Evolutionary conservation across 768 basidiomycete genomes (phyloP).

Genomic region (Gymnopilus dilepis): DNA sequence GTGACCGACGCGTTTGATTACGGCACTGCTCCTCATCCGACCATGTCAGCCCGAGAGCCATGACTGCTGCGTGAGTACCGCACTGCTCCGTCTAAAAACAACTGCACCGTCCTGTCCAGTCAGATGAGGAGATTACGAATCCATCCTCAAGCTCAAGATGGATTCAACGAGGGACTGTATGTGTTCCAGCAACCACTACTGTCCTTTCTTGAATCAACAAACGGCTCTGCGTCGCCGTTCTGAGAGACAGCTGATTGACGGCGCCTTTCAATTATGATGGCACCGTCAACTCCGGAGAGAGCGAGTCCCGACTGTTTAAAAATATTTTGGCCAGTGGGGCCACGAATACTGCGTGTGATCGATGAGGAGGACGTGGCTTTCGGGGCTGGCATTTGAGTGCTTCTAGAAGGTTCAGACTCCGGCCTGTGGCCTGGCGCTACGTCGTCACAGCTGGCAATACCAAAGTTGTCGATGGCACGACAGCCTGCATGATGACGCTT

Average conservation of each 20-base stretch:
- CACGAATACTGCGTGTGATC: slow-evolving; percentile 2
- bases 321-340: slow-evolving; percentile 7
- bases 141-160: too few relatives aligned
- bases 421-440: not conserved
- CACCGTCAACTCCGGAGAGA: not conserved
- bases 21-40: not conserved
- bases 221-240: not conserved
- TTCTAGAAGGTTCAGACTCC: not conserved
- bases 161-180: too few relatives aligned
- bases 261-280: not conserved
- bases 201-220: not conserved
- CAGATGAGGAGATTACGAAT: not conserved
- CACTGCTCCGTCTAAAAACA: not conserved
- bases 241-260: not conserved
- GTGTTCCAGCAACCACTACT: too few relatives aligned
- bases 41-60: not conserved
- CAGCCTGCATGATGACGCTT: not conserved
- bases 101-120: not conserved
- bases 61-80: not conserved
- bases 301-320: not conserved
- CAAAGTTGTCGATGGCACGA: not conserved
- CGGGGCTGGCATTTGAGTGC: not conserved
- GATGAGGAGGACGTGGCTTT: not conserved
- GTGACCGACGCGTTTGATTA: slow-evolving; percentile 6
- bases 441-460: not conserved